Conservation (phyloP, 805 yeast genomes). For the Naumovozyma castellii region DNA sequence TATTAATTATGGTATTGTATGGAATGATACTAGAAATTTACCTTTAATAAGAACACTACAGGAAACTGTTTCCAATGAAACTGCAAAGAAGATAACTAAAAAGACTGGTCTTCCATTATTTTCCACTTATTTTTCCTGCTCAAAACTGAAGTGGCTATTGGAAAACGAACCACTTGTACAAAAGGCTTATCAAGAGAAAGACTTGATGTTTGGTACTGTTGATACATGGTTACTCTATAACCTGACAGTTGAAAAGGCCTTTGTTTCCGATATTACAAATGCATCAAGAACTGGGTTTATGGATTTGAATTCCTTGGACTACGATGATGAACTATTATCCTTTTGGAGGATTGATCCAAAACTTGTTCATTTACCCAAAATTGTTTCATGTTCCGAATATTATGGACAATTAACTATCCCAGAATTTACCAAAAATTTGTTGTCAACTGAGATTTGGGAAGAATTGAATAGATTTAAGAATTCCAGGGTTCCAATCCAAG, state of each 20-base stretch:
- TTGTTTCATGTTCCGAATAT: constrained; percentile 66
- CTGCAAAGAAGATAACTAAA: constrained; percentile 47
- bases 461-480: constrained; percentile 43
- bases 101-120: constrained; percentile 73
- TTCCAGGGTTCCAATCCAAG: constrained; percentile 64
- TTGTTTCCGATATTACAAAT: constrained; percentile 80
- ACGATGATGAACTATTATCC: constrained; percentile 64
- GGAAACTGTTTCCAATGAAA: constrained; percentile 42
- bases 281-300: constrained; percentile 87
- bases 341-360: constrained; percentile 73
- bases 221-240: constrained; percentile 91
- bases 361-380: constrained; percentile 60
- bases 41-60: constrained; percentile 57
- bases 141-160: constrained; percentile 81
- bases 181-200: constrained; percentile 62
- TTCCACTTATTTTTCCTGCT: constrained; percentile 85
- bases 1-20: constrained; percentile 75
- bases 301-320: constrained; percentile 66
- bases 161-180: constrained; percentile 64
- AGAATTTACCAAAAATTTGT: constrained; percentile 34
- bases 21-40: constrained; percentile 90
- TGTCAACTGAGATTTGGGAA: constrained; percentile 41
- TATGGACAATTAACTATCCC: constrained; percentile 69
- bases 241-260: constrained; percentile 58
- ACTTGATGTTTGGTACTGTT: constrained; percentile 85